These are phyloP conservation scores for Amoeboaphelidium occidentale DNA, from an alignment of 371 early-diverging fungal species.

Conservation along the genomic window DNA sequence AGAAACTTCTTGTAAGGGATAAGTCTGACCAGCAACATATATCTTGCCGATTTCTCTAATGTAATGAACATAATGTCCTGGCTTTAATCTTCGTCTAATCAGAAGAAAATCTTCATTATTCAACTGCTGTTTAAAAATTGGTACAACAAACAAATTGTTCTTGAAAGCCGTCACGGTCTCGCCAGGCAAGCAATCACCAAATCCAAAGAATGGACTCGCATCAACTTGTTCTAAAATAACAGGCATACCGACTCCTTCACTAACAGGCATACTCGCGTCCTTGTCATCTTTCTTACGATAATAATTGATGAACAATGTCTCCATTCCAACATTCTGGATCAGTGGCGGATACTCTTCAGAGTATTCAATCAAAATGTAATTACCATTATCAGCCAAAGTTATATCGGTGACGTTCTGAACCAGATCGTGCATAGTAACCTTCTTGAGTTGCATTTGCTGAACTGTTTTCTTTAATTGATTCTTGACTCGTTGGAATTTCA, in stretches of 20 bases:
- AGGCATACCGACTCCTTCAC: constrained; percentile 61
- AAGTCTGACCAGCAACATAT: constrained; percentile 91
- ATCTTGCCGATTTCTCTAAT: constrained; percentile 59
- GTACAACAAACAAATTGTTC: constrained; percentile 94
- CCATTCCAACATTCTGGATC: constrained; percentile 92
- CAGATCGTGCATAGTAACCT: too few relatives aligned
- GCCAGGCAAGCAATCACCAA: constrained; percentile 86
- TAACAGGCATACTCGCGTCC: constrained; percentile 44
- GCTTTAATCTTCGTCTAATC: constrained; percentile 21
- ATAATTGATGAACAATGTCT: constrained; percentile 79
- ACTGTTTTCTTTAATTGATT: constrained; percentile 24
- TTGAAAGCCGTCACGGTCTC: constrained; percentile 61
- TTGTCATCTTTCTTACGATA: constrained; percentile 78
- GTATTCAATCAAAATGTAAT: constrained; percentile 81
- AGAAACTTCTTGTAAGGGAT: constrained; percentile 87
- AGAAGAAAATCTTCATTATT: constrained; percentile 61
- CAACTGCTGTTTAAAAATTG: constrained; percentile 62
- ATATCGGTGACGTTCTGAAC: constrained; percentile 28
- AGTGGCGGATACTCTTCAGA: constrained; percentile 97
- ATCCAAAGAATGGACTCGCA: constrained; percentile 87
- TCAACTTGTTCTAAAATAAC: constrained; percentile 80
- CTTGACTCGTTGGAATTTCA: constrained; percentile 44
- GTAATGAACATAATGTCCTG: constrained; percentile 40
- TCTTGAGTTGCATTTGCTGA: not conserved
- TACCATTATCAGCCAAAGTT: constrained; percentile 60